Evolutionary conservation across 768 basidiomycete species (phyloP), one percentile per base, ranked within the genome.

Genomic region (Kwoniella pini): DNA sequence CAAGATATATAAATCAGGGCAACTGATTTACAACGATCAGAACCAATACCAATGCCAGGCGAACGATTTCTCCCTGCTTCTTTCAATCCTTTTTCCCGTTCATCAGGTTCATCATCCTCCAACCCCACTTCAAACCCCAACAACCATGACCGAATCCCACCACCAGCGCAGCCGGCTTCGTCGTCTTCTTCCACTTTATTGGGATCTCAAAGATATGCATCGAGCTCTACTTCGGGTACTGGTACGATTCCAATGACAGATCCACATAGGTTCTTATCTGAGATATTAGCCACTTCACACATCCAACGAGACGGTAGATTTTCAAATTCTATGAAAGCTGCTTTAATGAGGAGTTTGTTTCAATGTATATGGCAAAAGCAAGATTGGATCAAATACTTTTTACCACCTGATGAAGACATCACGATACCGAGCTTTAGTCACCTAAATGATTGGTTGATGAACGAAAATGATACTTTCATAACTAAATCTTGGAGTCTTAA

Each of bases 381-480:
- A 15, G 57, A 64, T 24, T 64, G 63, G 63, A 36, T 39, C 31
- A 40, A 33, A 30, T 40, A 60, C 15, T 64, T 60, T 33, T 27
- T 64, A 12, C 39, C 55, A 12, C 39, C 33, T 4, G 40, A 36
- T 17, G 40, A 24, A 26, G 28, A 36, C 15, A 2, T 33, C 10
- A 11, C 17, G 11, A 36, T 58, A 22, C 57, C 57, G 27, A 54
- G 40, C 12, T 38, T 51, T 15, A 48, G 40, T 5, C 51, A 21
- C 17, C 31, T 56, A 40, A 45, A 40, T 13, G 54, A 53, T 27
- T 65, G 64, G 64, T 19, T 50, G 40, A 36, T 46, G 3, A 46
- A 57, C 30, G 11, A 46, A 5, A n/a, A 49, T 6, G 58, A 43
- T 30, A 19, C 19, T 19, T 31, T 17, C 19, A 27, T 17, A 7